Conservation (phyloP, 2,329 filamentous ascomycete species). For the Gaeumannomyces tritici region DNA sequence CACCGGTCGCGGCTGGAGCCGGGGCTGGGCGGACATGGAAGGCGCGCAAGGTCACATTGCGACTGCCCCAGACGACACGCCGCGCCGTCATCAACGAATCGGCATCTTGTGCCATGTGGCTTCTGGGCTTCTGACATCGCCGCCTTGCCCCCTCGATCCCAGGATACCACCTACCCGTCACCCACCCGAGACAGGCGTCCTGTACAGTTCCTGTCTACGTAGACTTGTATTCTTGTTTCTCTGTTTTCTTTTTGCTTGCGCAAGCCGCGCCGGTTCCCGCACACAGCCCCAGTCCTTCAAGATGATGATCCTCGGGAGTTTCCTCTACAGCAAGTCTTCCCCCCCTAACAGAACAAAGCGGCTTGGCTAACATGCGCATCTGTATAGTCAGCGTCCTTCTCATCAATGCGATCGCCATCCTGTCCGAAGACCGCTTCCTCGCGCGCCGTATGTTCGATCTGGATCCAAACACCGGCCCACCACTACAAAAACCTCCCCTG, state of each 20-base stretch:
- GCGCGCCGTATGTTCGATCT: conserved; percentile 56
- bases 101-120: not conserved
- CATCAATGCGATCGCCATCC: conserved; percentile 85
- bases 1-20: not conserved
- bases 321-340: conserved; percentile 18
- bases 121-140: not conserved
- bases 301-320: conserved; percentile 21
- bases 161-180: not conserved
- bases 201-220: not conserved
- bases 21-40: no score
- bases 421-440: conserved; percentile 92
- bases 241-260: not conserved
- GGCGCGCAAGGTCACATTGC: not conserved
- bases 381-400: conserved; percentile 67
- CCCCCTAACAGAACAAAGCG: no score
- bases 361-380: not conserved
- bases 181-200: not conserved
- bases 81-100: not conserved
- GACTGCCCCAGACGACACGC: not conserved
- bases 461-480: not conserved
- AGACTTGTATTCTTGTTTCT: not conserved
- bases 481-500: not conserved
- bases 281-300: conserved; percentile 7
- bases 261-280: not conserved
- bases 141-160: not conserved